Evolutionary conservation across 2,329 filamentous ascomycete genomes (phyloP), one percentile per base, ranked within the genome.

Genomic region (Sclerotinia glacialis): DNA sequence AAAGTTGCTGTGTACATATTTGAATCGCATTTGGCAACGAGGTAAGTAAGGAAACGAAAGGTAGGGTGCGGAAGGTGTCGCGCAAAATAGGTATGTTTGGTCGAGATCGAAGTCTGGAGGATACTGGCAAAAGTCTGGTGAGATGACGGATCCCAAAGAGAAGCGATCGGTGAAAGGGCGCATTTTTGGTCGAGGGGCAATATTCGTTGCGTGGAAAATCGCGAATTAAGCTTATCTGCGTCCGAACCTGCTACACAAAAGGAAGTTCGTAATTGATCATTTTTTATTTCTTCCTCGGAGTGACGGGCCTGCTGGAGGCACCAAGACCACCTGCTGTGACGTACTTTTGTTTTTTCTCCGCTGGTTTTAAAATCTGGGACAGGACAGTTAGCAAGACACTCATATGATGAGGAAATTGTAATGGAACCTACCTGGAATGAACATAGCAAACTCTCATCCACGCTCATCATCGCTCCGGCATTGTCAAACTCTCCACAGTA

Each of bases 321-420:
- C 86, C 88, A 80, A 89, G 84, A 82, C 85, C 84, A 82, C 84
- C 84, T 83, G 83, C 84, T 83, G 88, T 86, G 78, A 96, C 93
- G 85, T 96, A 98, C 93, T 98, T 98, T 92, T 97, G 94, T 89
- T 99, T 99, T 89, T 99, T 99, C 87, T 99, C 95, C 80, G 95
- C 95, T 77, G 95, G 95, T 85, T 98, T 99, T 83, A 99, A 86
- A 78, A 99, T 98, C 92, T 96, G 46, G 55, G 46, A n/a, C 63
- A 40, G 59, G 11, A 68, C 64, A 67, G 67, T 77, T 69, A 66
- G 50, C 18, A 55, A 37, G 37, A 21, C 28, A 49, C 26, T 37
- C 40, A 34, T 26, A 21, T 26, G 59, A 26, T 64, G 21, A 59
- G 65, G 23, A 26, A 44, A 52, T 31, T 52, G 28, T 14, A 28